Conservation (phyloP, 345 rosid genomes). For the Melastoma malabathricum region DNA sequence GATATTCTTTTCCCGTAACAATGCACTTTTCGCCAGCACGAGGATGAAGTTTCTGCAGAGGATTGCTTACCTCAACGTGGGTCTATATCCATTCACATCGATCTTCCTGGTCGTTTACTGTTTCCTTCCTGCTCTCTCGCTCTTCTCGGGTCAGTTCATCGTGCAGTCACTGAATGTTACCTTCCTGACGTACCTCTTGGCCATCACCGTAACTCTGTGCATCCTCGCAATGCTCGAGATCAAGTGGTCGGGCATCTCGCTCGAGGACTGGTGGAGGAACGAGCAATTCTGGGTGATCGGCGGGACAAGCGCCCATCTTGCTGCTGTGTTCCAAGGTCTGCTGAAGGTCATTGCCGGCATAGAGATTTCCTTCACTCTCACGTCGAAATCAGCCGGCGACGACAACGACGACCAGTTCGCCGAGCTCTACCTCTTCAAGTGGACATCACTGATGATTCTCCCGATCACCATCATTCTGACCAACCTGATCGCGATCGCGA, state of each 20-base stretch:
- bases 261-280: constrained; percentile 20
- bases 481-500: constrained; percentile 18
- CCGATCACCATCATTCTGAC: constrained; percentile 22
- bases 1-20: constrained; percentile 19
- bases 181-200: constrained; percentile 14
- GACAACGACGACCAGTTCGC: constrained; percentile 13
- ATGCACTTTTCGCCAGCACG: constrained; percentile 15
- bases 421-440: constrained; percentile 16
- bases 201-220: constrained; percentile 15
- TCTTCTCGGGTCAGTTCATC: constrained; percentile 16
- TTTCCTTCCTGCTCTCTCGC: constrained; percentile 18
- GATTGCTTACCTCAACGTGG: constrained; percentile 18
- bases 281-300: constrained; percentile 19
- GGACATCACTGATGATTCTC: constrained; percentile 23
- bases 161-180: constrained; percentile 12
- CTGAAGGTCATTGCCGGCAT: constrained; percentile 14
- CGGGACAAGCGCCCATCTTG: constrained; percentile 17
- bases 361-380: constrained; percentile 13
- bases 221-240: constrained; percentile 19
- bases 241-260: constrained; percentile 18
- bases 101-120: constrained; percentile 19
- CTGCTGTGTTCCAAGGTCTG: constrained; percentile 12
- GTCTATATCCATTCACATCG: constrained; percentile 18
- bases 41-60: constrained; percentile 18
- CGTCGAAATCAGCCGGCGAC: constrained; percentile 13